A percentile compares a stretch with the other conserved stretches of the same genome.
These are phyloP conservation scores for Aureobasidium sp. DNA, from an alignment of 2,329 filamentous ascomycete species.

Conservation along the genomic window DNA sequence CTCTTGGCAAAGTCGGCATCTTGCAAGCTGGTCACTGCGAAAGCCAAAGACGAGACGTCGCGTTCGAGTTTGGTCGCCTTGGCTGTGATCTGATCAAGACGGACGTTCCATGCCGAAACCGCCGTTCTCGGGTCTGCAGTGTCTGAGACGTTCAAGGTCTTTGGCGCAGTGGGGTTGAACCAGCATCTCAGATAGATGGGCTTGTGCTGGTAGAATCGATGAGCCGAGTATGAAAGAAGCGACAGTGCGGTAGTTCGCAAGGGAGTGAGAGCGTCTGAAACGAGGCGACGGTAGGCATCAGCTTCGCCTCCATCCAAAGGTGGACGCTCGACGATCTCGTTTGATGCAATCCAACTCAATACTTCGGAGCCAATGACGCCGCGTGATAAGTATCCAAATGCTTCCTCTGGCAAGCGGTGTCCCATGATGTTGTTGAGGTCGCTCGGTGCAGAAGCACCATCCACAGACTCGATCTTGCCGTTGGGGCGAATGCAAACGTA, in stretches of 20 bases:
- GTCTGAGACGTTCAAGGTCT: conserved; percentile 31
- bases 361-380: conserved; percentile 74
- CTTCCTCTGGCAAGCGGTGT: conserved; percentile 79
- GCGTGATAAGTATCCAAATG: conserved; percentile 82
- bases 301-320: conserved; percentile 78
- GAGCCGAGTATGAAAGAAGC: conserved; percentile 69
- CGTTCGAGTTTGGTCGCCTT: conserved; percentile 19
- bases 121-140: conserved; percentile 45
- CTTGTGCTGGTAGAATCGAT: conserved; percentile 77
- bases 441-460: conserved; percentile 64
- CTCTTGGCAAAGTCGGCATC: conserved; percentile 63
- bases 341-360: conserved; percentile 73
- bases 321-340: conserved; percentile 70
- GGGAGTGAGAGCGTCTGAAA: conserved; percentile 66
- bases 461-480: conserved; percentile 71
- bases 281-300: conserved; percentile 71
- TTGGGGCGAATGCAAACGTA: conserved; percentile 71
- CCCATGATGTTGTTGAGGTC: conserved; percentile 88
- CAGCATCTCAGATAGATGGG: conserved; percentile 72
- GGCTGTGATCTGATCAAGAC: conserved; percentile 27
- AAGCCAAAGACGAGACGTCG: conserved; percentile 37
- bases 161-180: conserved; percentile 66
- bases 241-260: conserved; percentile 70
- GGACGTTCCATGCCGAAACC: conserved; percentile 66
- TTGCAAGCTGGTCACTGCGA: conserved; percentile 53